Conservation (phyloP, 2,329 filamentous ascomycete species). For the Paraphoma sp. region DNA sequence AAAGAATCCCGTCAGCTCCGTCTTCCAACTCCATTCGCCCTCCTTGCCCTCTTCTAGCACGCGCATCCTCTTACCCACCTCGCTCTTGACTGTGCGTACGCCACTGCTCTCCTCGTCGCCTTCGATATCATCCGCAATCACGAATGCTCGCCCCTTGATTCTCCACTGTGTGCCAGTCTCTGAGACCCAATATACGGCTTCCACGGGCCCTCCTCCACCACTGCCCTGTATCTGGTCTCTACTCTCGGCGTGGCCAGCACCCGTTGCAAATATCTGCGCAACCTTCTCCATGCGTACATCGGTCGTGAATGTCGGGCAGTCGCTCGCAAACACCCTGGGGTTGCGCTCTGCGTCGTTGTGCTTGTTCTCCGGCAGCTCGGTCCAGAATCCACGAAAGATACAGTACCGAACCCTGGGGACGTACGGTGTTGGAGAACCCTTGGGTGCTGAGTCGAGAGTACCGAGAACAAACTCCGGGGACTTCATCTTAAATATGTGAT, state of each 20-base stretch:
- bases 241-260: conserved; percentile 54
- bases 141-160: conserved; percentile 75
- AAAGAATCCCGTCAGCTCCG: conserved; percentile 85
- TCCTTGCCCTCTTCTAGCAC: conserved; percentile 53
- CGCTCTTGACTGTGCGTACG: conserved; percentile 64
- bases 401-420: conserved; percentile 74
- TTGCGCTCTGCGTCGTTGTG: conserved; percentile 78
- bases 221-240: conserved; percentile 55
- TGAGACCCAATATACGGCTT: conserved; percentile 83
- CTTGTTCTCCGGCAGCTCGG: conserved; percentile 71
- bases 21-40: conserved; percentile 75
- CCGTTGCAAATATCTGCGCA: conserved; percentile 68
- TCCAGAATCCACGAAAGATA: conserved; percentile 86
- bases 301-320: conserved; percentile 83
- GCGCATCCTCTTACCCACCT: conserved; percentile 70
- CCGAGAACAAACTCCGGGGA: conserved; percentile 59
- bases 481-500: conserved; percentile 57
- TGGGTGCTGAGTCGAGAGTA: conserved; percentile 55
- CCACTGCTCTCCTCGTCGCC: conserved; percentile 60
- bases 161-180: conserved; percentile 82
- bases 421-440: conserved; percentile 49
- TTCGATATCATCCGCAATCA: conserved; percentile 74
- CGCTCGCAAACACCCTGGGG: conserved; percentile 73
- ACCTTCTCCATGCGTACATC: conserved; percentile 89
- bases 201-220: conserved; percentile 74